Evolutionary conservation across 805 yeast species (phyloP), one percentile per base, ranked within the genome.

Genomic region (Kodamaea hsintzibuensis): DNA sequence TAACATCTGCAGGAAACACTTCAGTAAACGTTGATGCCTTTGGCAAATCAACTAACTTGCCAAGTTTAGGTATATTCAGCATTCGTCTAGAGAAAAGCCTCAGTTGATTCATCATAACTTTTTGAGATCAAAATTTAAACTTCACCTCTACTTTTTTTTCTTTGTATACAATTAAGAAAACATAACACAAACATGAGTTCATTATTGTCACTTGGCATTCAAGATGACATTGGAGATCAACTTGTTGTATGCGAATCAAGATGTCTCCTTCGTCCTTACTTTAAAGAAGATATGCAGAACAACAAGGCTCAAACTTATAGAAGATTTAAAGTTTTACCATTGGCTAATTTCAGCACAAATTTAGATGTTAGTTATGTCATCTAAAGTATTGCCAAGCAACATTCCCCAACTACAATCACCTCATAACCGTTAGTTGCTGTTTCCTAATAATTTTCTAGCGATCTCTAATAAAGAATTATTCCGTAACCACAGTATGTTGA

Each of bases 11-110:
- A 8, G 48, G 54, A 14, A 71, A 55, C 0, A 53, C 45, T 6
- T 55, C 58, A 8, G 72, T 62, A 57, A 74, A 74, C 12, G 68
- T 51, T 6, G 67, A 51, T 39, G 65, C 59, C 56, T 71, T 72
- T 30, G 74, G 72, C 13, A 72, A 45, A 14, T 67, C 69, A 38
- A 62, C 53, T 35, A 72, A 59, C 42, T 61, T 61, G 17, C 64
- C 54, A 56, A 59, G 50, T 30, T 35, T 42, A 33, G 54, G 47
- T 25, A 42, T 12, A 6, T 35, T 19, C 49, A 44, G 49, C 52
- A 50, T 50, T 19, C 19, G 43, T 50, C 46, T 50, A 19, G 18
- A 42, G 30, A 49, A 13, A 3, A 39, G 12, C 27, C 22, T 48
- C 35, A 30, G 8, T 8, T 30, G 10, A 30, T 30, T 9, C 35